These are phyloP conservation scores for Penicillium turbatum DNA, from an alignment of 495 filamentous ascomycete species.

Conservation along the genomic window DNA sequence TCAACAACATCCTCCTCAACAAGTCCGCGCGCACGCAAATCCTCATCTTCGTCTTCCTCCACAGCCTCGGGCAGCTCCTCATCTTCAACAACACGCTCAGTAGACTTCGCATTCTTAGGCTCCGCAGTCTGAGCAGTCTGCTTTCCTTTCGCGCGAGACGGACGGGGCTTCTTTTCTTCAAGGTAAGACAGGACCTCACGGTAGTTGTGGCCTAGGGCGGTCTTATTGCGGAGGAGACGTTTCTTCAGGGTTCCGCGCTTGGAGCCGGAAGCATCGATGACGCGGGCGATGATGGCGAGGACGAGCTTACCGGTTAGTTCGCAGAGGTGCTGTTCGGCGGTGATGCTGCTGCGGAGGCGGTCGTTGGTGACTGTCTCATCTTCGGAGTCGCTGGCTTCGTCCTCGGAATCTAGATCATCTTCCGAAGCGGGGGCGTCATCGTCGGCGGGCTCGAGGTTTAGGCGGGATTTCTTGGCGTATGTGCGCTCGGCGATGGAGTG, in stretches of 20 bases:
- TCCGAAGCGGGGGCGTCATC: conserved; percentile 59
- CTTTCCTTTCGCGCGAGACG: conserved; percentile 42
- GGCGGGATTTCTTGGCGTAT: conserved; percentile 64
- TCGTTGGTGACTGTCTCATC: conserved; percentile 49
- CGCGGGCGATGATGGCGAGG: conserved; percentile 66
- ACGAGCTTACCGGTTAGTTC: conserved; percentile 80
- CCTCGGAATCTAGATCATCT: conserved; percentile 51
- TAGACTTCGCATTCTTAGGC: conserved; percentile 34
- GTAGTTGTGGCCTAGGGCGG: conserved; percentile 66
- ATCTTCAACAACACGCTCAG: conserved; percentile 47
- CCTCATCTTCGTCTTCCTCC: conserved; percentile 56
- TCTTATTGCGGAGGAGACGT: conserved; percentile 63
- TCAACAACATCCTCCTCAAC: conserved; percentile 55
- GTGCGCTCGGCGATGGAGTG: conserved; percentile 69
- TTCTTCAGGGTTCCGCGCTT: conserved; percentile 57
- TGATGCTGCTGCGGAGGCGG: conserved; percentile 55
- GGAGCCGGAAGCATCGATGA: conserved; percentile 59
- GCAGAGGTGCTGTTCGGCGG: conserved; percentile 79
- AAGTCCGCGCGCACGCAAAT: conserved; percentile 56
- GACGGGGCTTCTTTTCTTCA: conserved; percentile 53
- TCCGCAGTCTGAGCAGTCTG: conserved; percentile 35
- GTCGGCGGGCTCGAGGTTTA: conserved; percentile 61
- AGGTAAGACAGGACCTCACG: conserved; percentile 71
- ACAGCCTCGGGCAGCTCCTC: conserved; percentile 47
- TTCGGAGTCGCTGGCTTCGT: conserved; percentile 54